Evolutionary conservation across 2,329 filamentous ascomycete species (phyloP), one percentile per base, ranked within the genome.

Genomic region (Alternaria panax): DNA sequence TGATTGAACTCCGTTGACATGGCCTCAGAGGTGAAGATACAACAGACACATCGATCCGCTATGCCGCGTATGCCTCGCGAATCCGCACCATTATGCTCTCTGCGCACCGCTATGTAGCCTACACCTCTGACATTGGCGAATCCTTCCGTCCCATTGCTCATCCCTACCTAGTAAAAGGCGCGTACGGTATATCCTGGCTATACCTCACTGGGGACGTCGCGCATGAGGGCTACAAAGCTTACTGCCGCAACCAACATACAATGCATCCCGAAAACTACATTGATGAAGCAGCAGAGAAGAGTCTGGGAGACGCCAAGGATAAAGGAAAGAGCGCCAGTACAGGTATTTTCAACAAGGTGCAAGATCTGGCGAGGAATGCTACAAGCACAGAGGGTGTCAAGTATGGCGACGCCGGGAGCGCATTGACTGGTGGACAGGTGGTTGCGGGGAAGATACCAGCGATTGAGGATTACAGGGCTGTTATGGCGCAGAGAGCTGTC

Each of bases 101-200:
- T 16, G 93, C 93, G 4, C 95, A 98, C 74, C 90, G 95, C 72
- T 99, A 99, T 74, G 93, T 99, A 48, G 95, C 95, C 57, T 99
- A 99, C 78, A 98, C 95, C 0, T 93, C 90, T 20, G 94, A 98
- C 73, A 94, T 99, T 65, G 95, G 95, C 76, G 95, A 99, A 79
- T 96, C 92, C 0, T 99, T 99, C 80, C 88, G 95, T 2, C 95
- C 95, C 0, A 86, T 99, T 38, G 93, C 94, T 4, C 93, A 97
- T 75, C 94, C 93, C 0, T 88, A 85, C 71, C 80, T 96, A 3
- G 90, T 99, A 11, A 87, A 90, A 59, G 83, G 87, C 47, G 95
- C 95, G 6, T 99, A 99, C 75, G 94, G 87, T 48, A 83, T 99
- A 41, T 96, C 92, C 2, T 98, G 95, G 95, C 84, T 91, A 11